Evolutionary conservation across 805 yeast genomes (phyloP).

Genomic region (Saturnispora halmiae): DNA sequence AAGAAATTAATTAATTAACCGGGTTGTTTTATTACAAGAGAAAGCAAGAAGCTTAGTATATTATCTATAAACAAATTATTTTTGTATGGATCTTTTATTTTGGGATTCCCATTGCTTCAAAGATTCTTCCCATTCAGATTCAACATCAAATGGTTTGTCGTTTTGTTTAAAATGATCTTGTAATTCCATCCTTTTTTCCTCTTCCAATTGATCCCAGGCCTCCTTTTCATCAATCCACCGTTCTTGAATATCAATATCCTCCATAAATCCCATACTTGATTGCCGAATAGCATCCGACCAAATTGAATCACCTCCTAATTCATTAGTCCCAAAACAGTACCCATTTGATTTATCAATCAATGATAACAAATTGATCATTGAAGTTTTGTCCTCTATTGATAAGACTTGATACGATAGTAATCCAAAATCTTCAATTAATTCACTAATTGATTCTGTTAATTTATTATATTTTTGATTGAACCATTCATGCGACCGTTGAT

Average conservation of each 20-base stretch:
- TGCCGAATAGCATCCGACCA: slow-evolving; percentile 96
- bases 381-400: slow-evolving; percentile 81
- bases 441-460: slow-evolving; percentile 70
- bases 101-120: slow-evolving; percentile 47
- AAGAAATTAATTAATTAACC: slow-evolving; percentile 5
- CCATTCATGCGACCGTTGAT: slow-evolving; percentile 51
- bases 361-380: slow-evolving; percentile 77
- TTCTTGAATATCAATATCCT: slow-evolving; percentile 74
- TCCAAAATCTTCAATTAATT: slow-evolving; percentile 78
- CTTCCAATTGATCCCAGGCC: slow-evolving; percentile 58
- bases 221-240: slow-evolving; percentile 89
- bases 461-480: slow-evolving; percentile 36
- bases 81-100: slow-evolving; percentile 14
- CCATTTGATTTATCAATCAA: slow-evolving; percentile 89
- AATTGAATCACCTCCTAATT: slow-evolving; percentile 91
- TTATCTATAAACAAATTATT: too few species aligned
- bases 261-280: slow-evolving; percentile 43
- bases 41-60: too few species aligned
- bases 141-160: slow-evolving; percentile 41
- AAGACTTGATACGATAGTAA: slow-evolving; percentile 83
- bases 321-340: slow-evolving; percentile 85
- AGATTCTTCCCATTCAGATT: slow-evolving; percentile 65
- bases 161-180: slow-evolving; percentile 27
- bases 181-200: slow-evolving; percentile 35
- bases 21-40: too few species aligned